These are phyloP conservation scores for Helotiales sp. DNA, from an alignment of 2,329 filamentous ascomycete genomes.

Conservation along the genomic window DNA sequence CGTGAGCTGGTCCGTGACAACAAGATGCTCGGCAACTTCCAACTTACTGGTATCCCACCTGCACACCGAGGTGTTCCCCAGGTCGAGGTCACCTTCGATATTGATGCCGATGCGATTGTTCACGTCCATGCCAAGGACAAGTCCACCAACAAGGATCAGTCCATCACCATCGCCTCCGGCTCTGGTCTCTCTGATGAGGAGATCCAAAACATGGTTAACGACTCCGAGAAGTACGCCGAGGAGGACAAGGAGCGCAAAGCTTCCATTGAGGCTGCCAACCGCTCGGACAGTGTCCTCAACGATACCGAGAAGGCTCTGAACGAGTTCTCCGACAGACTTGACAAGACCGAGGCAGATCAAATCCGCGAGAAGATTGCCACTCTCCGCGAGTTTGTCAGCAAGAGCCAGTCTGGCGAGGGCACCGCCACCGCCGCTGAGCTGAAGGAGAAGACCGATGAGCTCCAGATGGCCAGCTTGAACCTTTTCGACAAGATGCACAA, in stretches of 20 bases:
- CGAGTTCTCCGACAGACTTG: conserved; percentile 92
- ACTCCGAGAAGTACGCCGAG: conserved; percentile 96
- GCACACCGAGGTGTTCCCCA: conserved; percentile 96
- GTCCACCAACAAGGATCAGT: conserved; percentile 99
- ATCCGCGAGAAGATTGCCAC: conserved; percentile 91
- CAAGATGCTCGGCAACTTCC: conserved; percentile 99
- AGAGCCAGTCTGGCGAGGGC: conserved; percentile 92
- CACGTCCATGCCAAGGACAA: conserved; percentile 99
- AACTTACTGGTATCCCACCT: conserved; percentile 94
- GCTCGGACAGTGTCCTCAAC: conserved; percentile 92
- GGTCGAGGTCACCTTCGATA: conserved; percentile 97
- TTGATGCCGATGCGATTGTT: conserved; percentile 96
- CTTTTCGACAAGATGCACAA: conserved; percentile 99
- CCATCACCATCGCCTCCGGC: conserved; percentile 96
- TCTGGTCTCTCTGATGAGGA: conserved; percentile 93
- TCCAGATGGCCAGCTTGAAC: conserved; percentile 92
- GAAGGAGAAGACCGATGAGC: conserved; percentile 98
- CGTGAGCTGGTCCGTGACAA: conserved; percentile 98
- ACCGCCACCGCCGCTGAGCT: conserved; percentile 85
- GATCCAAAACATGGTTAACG: conserved; percentile 96
- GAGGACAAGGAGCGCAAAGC: conserved; percentile 95
- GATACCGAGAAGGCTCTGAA: conserved; percentile 98
- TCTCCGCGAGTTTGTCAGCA: conserved; percentile 86
- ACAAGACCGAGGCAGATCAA: conserved; percentile 91
- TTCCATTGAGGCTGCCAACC: conserved; percentile 95